These are phyloP conservation scores for Candida tibetensis DNA, from an alignment of 805 yeast genomes.

Conservation along the genomic window DNA sequence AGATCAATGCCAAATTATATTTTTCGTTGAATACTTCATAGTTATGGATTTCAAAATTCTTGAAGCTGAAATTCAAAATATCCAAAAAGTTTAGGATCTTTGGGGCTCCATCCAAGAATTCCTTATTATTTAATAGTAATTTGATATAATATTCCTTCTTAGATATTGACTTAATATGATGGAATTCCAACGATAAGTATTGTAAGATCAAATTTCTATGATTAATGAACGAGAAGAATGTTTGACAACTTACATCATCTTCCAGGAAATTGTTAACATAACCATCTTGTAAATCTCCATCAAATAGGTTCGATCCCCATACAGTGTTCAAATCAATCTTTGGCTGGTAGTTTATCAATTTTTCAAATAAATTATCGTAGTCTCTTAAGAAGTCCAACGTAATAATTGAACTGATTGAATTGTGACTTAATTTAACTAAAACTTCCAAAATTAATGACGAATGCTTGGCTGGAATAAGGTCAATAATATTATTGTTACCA, in stretches of 20 bases:
- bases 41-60: conserved; percentile 42
- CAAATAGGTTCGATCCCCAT: conserved; percentile 52
- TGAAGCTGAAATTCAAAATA: conserved; percentile 56
- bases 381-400: conserved; percentile 54
- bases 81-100: conserved; percentile 70
- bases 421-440: conserved; percentile 57
- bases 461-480: conserved; percentile 56
- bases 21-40: conserved; percentile 23
- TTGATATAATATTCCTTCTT: conserved; percentile 52
- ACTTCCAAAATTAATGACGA: conserved; percentile 59
- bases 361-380: conserved; percentile 47
- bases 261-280: conserved; percentile 30
- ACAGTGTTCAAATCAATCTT: conserved; percentile 50
- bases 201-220: conserved; percentile 63
- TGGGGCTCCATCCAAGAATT: conserved; percentile 58
- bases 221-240: conserved; percentile 59
- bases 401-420: conserved; percentile 50
- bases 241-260: conserved; percentile 40
- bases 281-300: conserved; percentile 34
- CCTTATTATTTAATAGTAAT: conserved; percentile 46
- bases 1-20: conserved; percentile 32
- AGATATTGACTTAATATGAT: conserved; percentile 51
- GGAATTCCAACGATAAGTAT: conserved; percentile 71
- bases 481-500: conserved; percentile 35
- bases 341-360: conserved; percentile 51